Base-by-base conservation (phyloP, 306 rosid species). In the Cucurbita ficifolia region DNA sequence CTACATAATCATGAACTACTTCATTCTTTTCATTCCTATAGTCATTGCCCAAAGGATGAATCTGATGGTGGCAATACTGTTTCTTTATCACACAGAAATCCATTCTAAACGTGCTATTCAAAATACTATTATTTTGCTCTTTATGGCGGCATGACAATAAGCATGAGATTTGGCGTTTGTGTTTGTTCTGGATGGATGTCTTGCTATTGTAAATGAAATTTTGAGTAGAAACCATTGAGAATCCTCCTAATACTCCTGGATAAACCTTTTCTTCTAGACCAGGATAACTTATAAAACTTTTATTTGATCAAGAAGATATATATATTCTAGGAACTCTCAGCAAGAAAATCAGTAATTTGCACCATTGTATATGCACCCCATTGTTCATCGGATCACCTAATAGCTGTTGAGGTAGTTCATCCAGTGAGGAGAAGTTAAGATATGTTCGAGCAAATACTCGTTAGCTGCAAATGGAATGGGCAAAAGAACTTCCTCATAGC, bases 381-480 rank as follows among this genome's bases (percentile, higher is more conserved):
- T 16, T 19, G 70, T 36, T 61, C 42, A 59, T 59, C 65, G 35
- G 39, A 35, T 33, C 21, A n/a, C 68, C 42, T 64, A 19, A 40
- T 65, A 52, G 36, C n/a, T 65, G 35, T 40, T 42, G 72, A 65
- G 72, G 72, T 42, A 65, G 53, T 42, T 40, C 72, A 65, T 65
- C n/a, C 35, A 65, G 36, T 65, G 36, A 65, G 50, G 17, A 42
- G 49, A 65, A 43, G 38, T 58, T 58, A 58, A 58, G 18, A 64
- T 64, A 63, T 38, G 0, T 60, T 60, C 35, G 10, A 36, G 22
- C 6, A 36, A 35, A 60, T 16, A 60, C 18, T 35, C 49, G 19
- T 17, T 16, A 62, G 48, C 49, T 17, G 70, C 70, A 62, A 62
- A 38, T 62, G 49, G 29, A 9, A 40, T 18, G 50, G 51, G 35